phyloP scores from a whole-genome alignment of 73 alveolate genomes.

The Paramecium octaurelia region DNA sequence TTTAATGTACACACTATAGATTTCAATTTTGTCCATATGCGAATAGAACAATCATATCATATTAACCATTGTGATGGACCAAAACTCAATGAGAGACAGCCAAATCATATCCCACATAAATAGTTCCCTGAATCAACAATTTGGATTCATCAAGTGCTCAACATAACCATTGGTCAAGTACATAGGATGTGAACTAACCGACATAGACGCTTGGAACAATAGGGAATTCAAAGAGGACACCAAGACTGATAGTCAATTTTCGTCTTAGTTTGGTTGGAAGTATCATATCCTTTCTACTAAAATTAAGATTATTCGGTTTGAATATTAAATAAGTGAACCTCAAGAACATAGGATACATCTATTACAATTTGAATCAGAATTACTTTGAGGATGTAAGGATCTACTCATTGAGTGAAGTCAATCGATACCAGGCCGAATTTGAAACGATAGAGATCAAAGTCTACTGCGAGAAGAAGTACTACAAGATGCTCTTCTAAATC shows the following conservation, averaged over 20 bases:
- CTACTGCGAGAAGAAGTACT: background rate
- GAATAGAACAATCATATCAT: background rate
- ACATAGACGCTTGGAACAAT: background rate
- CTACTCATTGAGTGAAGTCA: background rate
- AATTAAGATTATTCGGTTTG: background rate
- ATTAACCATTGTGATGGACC: background rate
- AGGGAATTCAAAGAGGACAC: slow-evolving; percentile 1
- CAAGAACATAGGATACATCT: background rate
- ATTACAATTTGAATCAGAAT: background rate
- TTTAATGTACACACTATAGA: background rate
- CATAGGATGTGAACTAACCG: background rate
- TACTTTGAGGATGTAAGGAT: background rate
- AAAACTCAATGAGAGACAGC: background rate
- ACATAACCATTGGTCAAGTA: background rate
- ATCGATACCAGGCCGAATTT: background rate
- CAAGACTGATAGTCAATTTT: background rate
- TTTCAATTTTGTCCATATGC: background rate
- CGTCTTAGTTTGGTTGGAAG: background rate
- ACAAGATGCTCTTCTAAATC: background rate
- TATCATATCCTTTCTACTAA: background rate
- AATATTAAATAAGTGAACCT: background rate
- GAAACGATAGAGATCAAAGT: background rate
- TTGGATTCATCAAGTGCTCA: background rate
- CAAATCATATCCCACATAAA: background rate
- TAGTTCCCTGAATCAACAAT: background rate